Evolutionary conservation across 352 stramenopile species (phyloP).

Genomic region (Globisporangium mamillatum): DNA sequence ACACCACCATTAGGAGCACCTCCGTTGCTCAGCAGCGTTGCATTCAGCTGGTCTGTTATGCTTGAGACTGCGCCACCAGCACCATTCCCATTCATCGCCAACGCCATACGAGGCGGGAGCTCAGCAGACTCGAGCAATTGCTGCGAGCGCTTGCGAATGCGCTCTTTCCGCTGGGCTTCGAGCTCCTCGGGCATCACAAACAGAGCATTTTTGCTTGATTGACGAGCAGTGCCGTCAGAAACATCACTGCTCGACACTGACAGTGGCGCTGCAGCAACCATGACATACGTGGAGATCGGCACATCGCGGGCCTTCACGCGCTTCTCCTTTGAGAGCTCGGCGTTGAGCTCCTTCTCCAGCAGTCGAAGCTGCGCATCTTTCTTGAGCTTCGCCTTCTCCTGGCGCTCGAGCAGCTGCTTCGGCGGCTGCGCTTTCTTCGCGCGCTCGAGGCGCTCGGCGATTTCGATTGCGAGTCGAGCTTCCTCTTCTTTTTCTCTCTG

Average conservation of each 20-base stretch:
- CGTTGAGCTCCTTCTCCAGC: constrained; percentile 34
- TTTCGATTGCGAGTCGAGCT: constrained; percentile 22
- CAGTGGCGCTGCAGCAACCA: not conserved
- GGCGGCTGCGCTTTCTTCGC: constrained; percentile 40
- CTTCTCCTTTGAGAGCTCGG: constrained; percentile 35
- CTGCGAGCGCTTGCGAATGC: constrained; percentile 47
- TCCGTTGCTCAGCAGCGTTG: not conserved
- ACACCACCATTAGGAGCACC: not conserved
- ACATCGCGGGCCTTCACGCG: constrained; percentile 47
- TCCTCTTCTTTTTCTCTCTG: constrained; percentile 36
- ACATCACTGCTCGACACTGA: constrained; percentile 16
- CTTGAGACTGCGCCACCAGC: constrained; percentile 5
- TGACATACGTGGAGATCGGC: constrained; percentile 50
- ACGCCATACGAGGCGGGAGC: constrained; percentile 53
- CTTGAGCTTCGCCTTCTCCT: constrained; percentile 34
- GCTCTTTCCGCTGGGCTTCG: constrained; percentile 46
- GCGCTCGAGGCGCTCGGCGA: constrained; percentile 39
- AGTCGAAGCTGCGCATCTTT: constrained; percentile 39
- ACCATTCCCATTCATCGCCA: constrained; percentile 5
- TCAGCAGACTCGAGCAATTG: constrained; percentile 38
- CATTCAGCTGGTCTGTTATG: not conserved
- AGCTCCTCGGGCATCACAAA: constrained; percentile 19
- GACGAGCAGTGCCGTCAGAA: not conserved
- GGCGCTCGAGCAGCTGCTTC: constrained; percentile 48
- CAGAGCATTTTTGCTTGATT: not conserved